Conservation (phyloP, 164 flowering plant species). For the Tetracentron sinense region DNA sequence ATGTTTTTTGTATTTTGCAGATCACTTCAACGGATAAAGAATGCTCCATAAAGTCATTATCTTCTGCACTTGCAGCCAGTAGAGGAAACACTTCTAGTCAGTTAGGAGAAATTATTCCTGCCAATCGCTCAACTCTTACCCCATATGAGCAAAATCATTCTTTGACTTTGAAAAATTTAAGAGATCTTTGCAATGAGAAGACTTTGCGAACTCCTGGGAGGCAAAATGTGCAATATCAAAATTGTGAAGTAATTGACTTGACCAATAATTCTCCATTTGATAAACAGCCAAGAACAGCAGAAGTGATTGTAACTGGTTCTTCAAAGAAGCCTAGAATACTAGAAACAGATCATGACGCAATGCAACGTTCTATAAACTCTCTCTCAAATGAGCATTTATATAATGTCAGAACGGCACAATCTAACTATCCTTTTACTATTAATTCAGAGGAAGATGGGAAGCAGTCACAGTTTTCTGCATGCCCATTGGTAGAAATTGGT, state of each 20-base stretch:
- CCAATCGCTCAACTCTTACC: slow-evolving; percentile 59
- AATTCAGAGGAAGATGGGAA: slow-evolving; percentile 21
- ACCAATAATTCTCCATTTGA: slow-evolving; percentile 24
- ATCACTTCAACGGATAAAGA: slow-evolving; percentile 20
- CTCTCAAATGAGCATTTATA: slow-evolving; percentile 11
- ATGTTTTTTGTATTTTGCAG: slow-evolving; percentile 28
- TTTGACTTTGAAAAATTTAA: slow-evolving; percentile 26
- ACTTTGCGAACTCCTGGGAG: slow-evolving; percentile 15
- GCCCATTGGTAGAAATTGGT: neutral
- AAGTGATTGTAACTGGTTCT: slow-evolving; percentile 29
- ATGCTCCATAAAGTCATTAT: slow-evolving; percentile 24
- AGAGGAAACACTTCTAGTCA: slow-evolving; percentile 27
- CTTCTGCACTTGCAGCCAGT: slow-evolving; percentile 31
- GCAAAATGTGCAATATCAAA: slow-evolving; percentile 16
- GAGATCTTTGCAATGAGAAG: slow-evolving; percentile 24
- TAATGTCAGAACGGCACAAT: slow-evolving; percentile 6
- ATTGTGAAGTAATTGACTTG: slow-evolving; percentile 34
- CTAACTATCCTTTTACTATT: slow-evolving; percentile 6
- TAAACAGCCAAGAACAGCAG: slow-evolving; percentile 27
- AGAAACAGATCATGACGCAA: slow-evolving; percentile 20
- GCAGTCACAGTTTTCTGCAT: slow-evolving; percentile 17
- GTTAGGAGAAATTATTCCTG: slow-evolving; percentile 56
- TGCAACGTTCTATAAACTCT: slow-evolving; percentile 8
- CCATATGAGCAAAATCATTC: slow-evolving; percentile 15
- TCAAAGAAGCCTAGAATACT: slow-evolving; percentile 45